Conservation (phyloP, 176 grass and related monocot species). For the Rhynchospora pubera region DNA sequence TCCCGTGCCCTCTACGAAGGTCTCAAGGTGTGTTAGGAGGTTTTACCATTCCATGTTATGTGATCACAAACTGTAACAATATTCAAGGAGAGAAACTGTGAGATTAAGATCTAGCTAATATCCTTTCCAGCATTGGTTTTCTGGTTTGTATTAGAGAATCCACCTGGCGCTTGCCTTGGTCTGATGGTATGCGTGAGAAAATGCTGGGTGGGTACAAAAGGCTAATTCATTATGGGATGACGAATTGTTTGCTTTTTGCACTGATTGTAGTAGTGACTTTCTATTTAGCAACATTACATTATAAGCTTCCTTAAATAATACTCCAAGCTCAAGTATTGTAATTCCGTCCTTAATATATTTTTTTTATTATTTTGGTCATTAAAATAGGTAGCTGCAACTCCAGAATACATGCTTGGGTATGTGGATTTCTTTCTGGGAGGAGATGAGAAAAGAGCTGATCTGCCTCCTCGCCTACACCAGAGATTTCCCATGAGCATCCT, state of each 20-base stretch:
- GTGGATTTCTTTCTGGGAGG: conserved; percentile 98
- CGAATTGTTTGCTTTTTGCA: neutral
- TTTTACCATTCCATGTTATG: conserved; percentile 3
- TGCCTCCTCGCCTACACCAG: conserved; percentile 90
- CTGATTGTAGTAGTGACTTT: neutral
- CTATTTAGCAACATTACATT: neutral
- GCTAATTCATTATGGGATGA: neutral
- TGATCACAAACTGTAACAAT: neutral
- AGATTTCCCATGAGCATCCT: conserved; percentile 89
- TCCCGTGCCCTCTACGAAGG: conserved; percentile 99
- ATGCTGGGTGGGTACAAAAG: neutral
- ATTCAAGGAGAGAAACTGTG: neutral
- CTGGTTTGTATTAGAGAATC: neutral
- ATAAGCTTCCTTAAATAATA: neutral
- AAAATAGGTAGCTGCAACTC: conserved; percentile 75
- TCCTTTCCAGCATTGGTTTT: neutral
- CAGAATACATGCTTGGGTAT: conserved; percentile 95
- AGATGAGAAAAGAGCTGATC: conserved; percentile 96
- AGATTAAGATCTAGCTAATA: neutral
- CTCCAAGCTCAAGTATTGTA: neutral
- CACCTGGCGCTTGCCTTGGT: neutral
- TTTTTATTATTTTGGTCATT: neutral
- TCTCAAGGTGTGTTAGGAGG: conserved; percentile 64
- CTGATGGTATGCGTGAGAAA: neutral
- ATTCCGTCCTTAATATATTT: neutral